Evolutionary conservation across 179 eudicot species (phyloP).

Genomic region (Spinacia oleracea): DNA sequence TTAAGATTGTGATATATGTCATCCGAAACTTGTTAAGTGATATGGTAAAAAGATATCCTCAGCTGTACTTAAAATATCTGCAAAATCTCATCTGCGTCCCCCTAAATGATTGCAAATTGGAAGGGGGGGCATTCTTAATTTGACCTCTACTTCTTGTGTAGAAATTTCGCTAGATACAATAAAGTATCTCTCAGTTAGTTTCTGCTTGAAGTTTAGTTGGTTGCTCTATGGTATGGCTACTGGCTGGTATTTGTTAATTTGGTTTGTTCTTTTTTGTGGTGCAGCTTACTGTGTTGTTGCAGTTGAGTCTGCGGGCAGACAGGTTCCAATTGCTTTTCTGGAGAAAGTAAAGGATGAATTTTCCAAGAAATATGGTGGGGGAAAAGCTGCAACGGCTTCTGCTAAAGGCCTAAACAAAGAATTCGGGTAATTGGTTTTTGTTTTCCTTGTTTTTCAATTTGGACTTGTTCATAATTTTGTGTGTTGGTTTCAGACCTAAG

Average conservation of each 20-base stretch:
- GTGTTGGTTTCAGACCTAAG: constrained; percentile 30
- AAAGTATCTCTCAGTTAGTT: not conserved
- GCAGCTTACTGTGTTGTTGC: constrained; percentile 47
- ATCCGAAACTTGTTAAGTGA: not conserved
- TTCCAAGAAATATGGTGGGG: constrained; percentile 38
- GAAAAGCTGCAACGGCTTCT: constrained; percentile 33
- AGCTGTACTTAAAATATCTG: not conserved
- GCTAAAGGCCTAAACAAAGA: constrained; percentile 41
- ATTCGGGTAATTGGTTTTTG: constrained; percentile 29
- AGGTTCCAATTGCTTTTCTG: constrained; percentile 38
- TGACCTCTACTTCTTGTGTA: not conserved
- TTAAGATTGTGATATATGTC: not conserved
- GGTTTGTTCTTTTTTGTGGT: not conserved
- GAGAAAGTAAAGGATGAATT: constrained; percentile 41
- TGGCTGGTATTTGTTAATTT: not conserved
- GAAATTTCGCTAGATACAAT: not conserved
- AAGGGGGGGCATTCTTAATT: too few species aligned
- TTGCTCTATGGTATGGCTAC: not conserved
- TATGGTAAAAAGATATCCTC: not conserved
- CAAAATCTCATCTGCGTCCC: too few species aligned
- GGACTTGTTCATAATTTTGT: not conserved
- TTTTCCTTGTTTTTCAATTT: not conserved
- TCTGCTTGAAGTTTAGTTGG: not conserved
- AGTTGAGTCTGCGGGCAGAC: constrained; percentile 40
- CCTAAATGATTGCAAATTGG: too few species aligned